Evolutionary conservation across 2,329 filamentous ascomycete species (phyloP).

Genomic region (Periconia sp.): DNA sequence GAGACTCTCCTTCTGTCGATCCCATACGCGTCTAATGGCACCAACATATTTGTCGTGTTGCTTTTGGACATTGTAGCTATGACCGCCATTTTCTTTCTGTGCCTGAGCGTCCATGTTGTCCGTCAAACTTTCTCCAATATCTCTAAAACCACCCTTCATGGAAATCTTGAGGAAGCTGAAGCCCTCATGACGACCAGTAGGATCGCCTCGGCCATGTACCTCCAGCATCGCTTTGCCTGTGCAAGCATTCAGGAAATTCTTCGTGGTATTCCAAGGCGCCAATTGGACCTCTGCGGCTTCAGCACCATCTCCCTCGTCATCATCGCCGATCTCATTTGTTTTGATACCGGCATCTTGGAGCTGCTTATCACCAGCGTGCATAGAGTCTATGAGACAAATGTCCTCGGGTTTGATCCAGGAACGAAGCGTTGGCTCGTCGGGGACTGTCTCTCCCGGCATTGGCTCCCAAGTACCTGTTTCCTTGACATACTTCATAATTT

Average conservation of each 20-base stretch:
- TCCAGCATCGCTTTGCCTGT: slow-evolving; percentile 96
- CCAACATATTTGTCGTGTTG: slow-evolving; percentile 92
- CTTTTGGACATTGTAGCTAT: slow-evolving; percentile 95
- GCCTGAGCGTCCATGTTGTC: slow-evolving; percentile 81
- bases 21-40: slow-evolving; percentile 90
- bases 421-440: slow-evolving; percentile 79
- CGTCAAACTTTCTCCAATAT: slow-evolving; percentile 83
- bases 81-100: slow-evolving; percentile 71
- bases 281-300: slow-evolving; percentile 84
- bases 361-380: slow-evolving; percentile 93
- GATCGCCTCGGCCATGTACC: slow-evolving; percentile 91
- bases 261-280: slow-evolving; percentile 94
- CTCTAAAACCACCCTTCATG: slow-evolving; percentile 97
- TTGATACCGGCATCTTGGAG: slow-evolving; percentile 90
- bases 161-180: slow-evolving; percentile 98
- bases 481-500: slow-evolving; percentile 91
- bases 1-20: slow-evolving; percentile 78
- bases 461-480: slow-evolving; percentile 81
- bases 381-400: slow-evolving; percentile 89
- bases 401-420: slow-evolving; percentile 94
- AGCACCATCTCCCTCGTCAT: slow-evolving; percentile 63
- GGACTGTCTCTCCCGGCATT: slow-evolving; percentile 69
- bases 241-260: slow-evolving; percentile 92
- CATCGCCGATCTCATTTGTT: slow-evolving; percentile 61
- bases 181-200: slow-evolving; percentile 86